Evolutionary conservation across 257 asterid genomes (phyloP), one percentile per base, ranked within the genome.

Genomic region (Penstemon eatonii): DNA sequence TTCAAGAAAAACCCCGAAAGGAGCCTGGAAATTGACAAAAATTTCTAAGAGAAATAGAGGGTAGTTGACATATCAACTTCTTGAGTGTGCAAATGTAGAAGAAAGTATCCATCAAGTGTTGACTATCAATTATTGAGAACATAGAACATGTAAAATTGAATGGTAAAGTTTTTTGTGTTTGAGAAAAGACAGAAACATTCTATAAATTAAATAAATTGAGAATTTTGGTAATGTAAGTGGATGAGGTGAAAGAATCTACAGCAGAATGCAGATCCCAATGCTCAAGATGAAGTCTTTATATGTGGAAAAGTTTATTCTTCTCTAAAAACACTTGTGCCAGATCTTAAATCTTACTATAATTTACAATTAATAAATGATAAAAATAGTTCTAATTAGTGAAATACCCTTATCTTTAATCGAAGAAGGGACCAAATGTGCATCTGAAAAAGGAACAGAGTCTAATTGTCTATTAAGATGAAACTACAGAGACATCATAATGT

Each of bases 51-150:
- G 18, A 15, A 15, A 15, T 19, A 11, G 47, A 49, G n/a, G 50
- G 56, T 7, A 36, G 76, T 74, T 44, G 80, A 69, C 67, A 58
- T 45, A 54, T 64, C 63, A n/a, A 68, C 60, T 57, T 70, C 37
- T 40, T 25, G 76, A 65, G 69, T 56, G 67, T 68, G 58, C 36
- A 60, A 57, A 12, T 36, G 64, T 43, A 40, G 70, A 43, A 49
- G 55, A 62, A 52, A 44, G 74, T 55, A 7, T 15, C 69, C 56
- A 33, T 72, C 71, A 55, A 55, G 63, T 62, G 51, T 75, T 74
- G 76, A 59, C 60, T 67, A 13, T 52, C 75, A 69, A 66, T 76
- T 43, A 73, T 80, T 76, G 82, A 76, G 66, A 73, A 65, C 70
- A 58, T 38, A 42, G 53, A 74, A 68, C 63, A 80, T 67, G 66